A percentile compares a stretch with the other conserved stretches of the same genome.
phyloP scores from a whole-genome alignment of 2,329 filamentous ascomycete genomes.

The Balansia obtecta region DNA sequence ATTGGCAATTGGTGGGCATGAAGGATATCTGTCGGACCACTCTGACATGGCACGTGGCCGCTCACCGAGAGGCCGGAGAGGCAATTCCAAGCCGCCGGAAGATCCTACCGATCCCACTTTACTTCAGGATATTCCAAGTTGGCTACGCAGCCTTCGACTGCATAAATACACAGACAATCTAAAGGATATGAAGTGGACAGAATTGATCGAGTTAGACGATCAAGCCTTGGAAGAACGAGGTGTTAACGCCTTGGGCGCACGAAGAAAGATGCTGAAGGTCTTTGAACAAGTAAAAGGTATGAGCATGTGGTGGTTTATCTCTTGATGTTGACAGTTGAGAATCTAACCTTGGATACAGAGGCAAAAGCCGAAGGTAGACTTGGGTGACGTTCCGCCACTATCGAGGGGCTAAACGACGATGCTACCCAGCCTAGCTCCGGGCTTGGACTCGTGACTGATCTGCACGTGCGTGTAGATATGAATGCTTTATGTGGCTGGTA shows the following conservation, averaged over 20 bases:
- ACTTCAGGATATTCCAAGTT: slow-evolving; percentile 88
- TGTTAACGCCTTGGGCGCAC: slow-evolving; percentile 86
- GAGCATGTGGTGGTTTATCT: slow-evolving; percentile 8
- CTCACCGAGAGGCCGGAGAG: slow-evolving; percentile 81
- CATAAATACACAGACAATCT: slow-evolving; percentile 99
- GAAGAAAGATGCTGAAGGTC: slow-evolving; percentile 98
- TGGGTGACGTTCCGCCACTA: slow-evolving; percentile 18
- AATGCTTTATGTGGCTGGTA: background rate
- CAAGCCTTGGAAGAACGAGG: slow-evolving; percentile 85
- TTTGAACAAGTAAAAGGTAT: slow-evolving; percentile 87
- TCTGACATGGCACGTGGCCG: slow-evolving; percentile 83
- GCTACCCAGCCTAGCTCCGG: background rate
- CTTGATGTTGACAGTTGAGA: background rate
- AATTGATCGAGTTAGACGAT: slow-evolving; percentile 83
- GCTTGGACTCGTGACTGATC: background rate
- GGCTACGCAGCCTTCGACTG: slow-evolving; percentile 84
- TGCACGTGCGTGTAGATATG: background rate
- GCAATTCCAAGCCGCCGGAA: slow-evolving; percentile 94
- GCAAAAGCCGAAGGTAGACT: slow-evolving; percentile 65
- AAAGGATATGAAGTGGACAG: slow-evolving; percentile 94
- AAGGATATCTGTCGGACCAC: slow-evolving; percentile 88
- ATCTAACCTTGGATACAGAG: slow-evolving; percentile 31
- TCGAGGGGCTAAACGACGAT: background rate
- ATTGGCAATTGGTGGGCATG: slow-evolving; percentile 56
- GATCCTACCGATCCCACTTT: slow-evolving; percentile 87